Evolutionary conservation across 2,329 filamentous ascomycete species (phyloP).

Genomic region (Xylaria sp.): DNA sequence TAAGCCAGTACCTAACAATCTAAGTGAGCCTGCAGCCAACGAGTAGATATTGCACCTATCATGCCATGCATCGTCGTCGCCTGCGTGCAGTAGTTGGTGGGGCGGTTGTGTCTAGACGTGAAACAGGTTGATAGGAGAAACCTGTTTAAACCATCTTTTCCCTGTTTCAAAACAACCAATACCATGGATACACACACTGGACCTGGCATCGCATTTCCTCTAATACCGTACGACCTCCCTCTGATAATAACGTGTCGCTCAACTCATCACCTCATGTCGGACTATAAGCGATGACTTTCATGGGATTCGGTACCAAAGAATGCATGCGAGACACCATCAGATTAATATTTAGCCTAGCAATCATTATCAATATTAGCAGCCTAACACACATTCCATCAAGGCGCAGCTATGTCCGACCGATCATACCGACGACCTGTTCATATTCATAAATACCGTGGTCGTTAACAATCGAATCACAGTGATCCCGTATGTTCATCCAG

Average conservation of each 20-base stretch:
- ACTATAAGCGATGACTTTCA: not conserved
- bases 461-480: not conserved
- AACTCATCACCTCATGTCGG: not conserved
- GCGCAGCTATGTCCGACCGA: not conserved
- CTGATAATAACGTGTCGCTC: not conserved
- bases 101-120: not conserved
- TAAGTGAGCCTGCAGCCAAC: not conserved
- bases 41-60: not conserved
- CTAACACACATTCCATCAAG: slow-evolving; percentile 3
- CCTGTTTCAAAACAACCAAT: not conserved
- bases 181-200: not conserved
- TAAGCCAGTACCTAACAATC: too few relatives aligned
- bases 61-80: not conserved
- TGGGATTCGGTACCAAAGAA: not conserved
- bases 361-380: slow-evolving; percentile 10
- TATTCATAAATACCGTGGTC: not conserved
- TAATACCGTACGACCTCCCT: not conserved
- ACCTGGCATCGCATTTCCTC: not conserved
- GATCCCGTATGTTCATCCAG: not conserved
- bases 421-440: not conserved
- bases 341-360: slow-evolving; percentile 17
- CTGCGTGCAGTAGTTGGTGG: not conserved
- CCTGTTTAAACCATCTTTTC: not conserved
- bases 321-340: not conserved
- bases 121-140: not conserved